Conservation (phyloP, 768 basidiomycete genomes). For the Hypholoma fasciculare region DNA sequence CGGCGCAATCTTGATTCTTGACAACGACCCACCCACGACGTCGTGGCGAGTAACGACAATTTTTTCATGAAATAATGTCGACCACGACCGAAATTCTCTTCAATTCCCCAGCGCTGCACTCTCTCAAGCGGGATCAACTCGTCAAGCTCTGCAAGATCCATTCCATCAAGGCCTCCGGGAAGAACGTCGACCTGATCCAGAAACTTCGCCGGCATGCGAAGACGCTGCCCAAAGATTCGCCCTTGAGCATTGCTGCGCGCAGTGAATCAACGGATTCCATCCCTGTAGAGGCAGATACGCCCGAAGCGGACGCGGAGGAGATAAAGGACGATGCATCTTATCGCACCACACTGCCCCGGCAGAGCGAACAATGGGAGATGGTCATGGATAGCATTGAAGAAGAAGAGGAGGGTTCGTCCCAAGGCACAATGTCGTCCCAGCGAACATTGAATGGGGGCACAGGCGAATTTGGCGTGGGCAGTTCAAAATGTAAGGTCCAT, state of each 20-base stretch:
- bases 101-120: conserved; percentile 82
- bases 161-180: conserved; percentile 76
- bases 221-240: conserved; percentile 57
- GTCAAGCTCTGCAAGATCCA: conserved; percentile 85
- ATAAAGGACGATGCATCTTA: conserved; percentile 20
- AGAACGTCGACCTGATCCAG: conserved; percentile 73
- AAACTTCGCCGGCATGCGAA: conserved; percentile 68
- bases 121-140: conserved; percentile 83
- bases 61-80: conserved; percentile 43
- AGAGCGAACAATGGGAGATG: conserved; percentile 83
- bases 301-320: conserved; percentile 23
- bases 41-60: not conserved
- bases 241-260: conserved; percentile 53
- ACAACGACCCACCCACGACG: not conserved
- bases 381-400: conserved; percentile 85
- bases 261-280: conserved; percentile 39
- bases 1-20: not conserved
- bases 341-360: conserved; percentile 41
- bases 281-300: conserved; percentile 8
- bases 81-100: conserved; percentile 79
- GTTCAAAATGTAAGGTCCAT: conserved; percentile 55
- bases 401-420: conserved; percentile 54
- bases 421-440: conserved; percentile 50
- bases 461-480: conserved; percentile 73
- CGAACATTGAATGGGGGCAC: conserved; percentile 36